Conservation (phyloP, 2,329 filamentous ascomycete genomes). For the Penicillium palitans region DNA sequence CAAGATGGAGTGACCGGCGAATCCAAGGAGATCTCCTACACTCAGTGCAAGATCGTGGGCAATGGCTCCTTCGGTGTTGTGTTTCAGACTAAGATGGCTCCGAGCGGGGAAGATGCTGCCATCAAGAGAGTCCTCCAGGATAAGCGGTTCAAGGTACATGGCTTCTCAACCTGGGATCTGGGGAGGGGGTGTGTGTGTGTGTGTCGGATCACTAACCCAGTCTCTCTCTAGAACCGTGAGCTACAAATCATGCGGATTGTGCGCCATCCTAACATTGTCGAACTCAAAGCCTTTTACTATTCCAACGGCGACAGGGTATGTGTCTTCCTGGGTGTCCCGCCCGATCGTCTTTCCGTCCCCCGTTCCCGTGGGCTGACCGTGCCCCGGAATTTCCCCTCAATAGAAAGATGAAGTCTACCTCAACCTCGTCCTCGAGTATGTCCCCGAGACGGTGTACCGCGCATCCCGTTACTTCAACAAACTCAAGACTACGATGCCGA, state of each 20-base stretch:
- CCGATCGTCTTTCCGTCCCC: conserved; percentile 1
- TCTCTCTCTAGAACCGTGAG: conserved; percentile 76
- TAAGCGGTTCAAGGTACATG: conserved; percentile 93
- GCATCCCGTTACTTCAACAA: conserved; percentile 99
- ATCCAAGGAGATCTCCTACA: conserved; percentile 95
- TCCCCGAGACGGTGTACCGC: conserved; percentile 96
- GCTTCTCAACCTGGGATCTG: conserved; percentile 5
- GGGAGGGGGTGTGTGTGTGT: background rate
- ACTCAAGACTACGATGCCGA: conserved; percentile 99
- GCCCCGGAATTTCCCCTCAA: background rate
- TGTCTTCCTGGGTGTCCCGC: conserved; percentile 23
- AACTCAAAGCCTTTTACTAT: conserved; percentile 99
- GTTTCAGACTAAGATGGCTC: conserved; percentile 97
- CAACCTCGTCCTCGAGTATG: conserved; percentile 96
- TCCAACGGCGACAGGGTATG: conserved; percentile 95
- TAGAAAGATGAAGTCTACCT: conserved; percentile 98
- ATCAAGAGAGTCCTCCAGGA: conserved; percentile 99
- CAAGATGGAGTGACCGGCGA: conserved; percentile 97
- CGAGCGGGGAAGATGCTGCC: conserved; percentile 96
- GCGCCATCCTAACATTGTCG: conserved; percentile 96
- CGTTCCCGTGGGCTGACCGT: conserved; percentile 7
- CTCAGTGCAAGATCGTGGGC: conserved; percentile 98
- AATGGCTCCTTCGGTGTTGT: conserved; percentile 99
- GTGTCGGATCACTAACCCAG: conserved; percentile 32
- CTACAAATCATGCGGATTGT: conserved; percentile 99